Evolutionary conservation across 495 filamentous ascomycete genomes (phyloP), one percentile per base, ranked within the genome.

Genomic region (Chaetomium fimeti): DNA sequence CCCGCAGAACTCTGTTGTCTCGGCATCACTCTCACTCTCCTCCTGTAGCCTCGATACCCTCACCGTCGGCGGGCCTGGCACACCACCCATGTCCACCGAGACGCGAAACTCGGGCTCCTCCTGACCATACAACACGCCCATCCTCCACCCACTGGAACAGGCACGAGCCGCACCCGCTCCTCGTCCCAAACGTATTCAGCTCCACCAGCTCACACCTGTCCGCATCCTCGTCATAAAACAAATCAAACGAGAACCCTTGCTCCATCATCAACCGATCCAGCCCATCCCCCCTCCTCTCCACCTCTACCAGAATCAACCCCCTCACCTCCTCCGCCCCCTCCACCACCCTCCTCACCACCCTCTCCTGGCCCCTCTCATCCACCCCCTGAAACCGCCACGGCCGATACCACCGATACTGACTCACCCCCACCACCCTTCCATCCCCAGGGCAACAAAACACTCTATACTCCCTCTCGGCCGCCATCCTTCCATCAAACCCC

Each of bases 211-310:
- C 60, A 48, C 62, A 54, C 3, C 15, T 36, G 1, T 60, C 36
- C 22, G 15, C 18, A n/a, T 62, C 58, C 29, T 69, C 67, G n/a
- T 75, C 73, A 51, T 64, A 73, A n/a, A 65, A 63, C 4, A 75
- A 62, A 55, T 73, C 71, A 47, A 75, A 73, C 0, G 67, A 63
- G 25, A 72, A 69, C 18, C 71, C 73, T 57, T 75, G 73, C 38
- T 48, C 32, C 9, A 51, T 40, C 55, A 73, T 59, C 49, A 73
- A 20, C 27, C 64, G 36, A 47, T 69, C 61, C 52, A 62, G 3
- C 27, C 7, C 47, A n/a, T 60, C 48, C 13, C 36, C 47, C 3
- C 15, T 29, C 6, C 56, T 22, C 16, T 68, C 20, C 22, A 62
- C 61, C 54, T 24, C 32, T 18, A 1, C 32, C 29, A 56, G 42